Base-by-base conservation (phyloP, 2,329 filamentous ascomycete species). In the Fusarium praegraminearum region DNA sequence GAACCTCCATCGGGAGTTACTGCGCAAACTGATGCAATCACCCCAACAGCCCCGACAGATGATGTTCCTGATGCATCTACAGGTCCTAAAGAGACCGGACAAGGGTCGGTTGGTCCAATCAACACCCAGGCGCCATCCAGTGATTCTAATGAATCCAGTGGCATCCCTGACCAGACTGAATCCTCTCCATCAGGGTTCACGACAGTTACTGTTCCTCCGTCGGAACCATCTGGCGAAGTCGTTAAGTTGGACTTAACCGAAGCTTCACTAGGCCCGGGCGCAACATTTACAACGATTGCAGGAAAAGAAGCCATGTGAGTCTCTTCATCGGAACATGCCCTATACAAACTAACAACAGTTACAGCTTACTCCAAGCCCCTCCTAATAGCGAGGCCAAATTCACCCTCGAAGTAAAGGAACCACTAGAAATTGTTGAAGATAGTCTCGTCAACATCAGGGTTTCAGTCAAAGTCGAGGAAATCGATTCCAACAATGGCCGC, bases 1-100 rank as follows among this genome's bases (percentile, higher is more conserved):
- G 28, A 15, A 15, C 4, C 44, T 3, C 2, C 13, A 4, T 13
- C 36, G 1, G n/a, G 4, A 12, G 5, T 5, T 0, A 22, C 3
- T 16, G n/a, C 15, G 45, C 2, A 13, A 3, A 33, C 20, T 16
- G 13, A 2, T 24, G 13, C 1, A 15, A 12, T 13, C 2, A n/a
- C 9, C 6, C 7, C 26, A 5, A 3, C 24, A 4, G 15, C 9
- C 8, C 9, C 45, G 16, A 24, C 20, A 18, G 45, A 11, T 24
- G 7, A 24, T 3, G 15, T 5, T 33, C 15, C 45, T 5, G 18
- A 5, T 5, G 6, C 5, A 3, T 30, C 30, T 3, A 5, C 1
- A 5, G 20, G 20, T 5, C 30, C 30, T 33, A 20, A 0, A 12
- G 10, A 22, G 7, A 49, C 20, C 2, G 46, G 2, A 5, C 15